phyloP scores from a whole-genome alignment of 768 basidiomycete genomes.

The Cystofilobasidium macerans region DNA sequence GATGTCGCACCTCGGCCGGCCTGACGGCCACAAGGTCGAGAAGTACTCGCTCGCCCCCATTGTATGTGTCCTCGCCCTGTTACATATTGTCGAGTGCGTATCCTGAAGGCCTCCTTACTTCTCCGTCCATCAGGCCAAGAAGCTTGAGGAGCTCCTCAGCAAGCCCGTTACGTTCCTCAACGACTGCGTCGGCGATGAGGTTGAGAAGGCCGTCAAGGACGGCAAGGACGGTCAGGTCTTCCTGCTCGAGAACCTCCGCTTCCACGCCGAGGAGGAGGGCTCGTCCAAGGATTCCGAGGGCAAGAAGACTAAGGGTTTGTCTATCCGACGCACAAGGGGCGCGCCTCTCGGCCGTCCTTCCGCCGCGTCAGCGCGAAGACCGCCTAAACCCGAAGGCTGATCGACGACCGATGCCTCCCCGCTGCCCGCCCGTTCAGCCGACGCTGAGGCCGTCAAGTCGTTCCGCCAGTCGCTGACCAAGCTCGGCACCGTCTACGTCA shows the following conservation, averaged over 20 bases:
- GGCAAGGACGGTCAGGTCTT: constrained; percentile 55
- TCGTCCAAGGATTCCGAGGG: constrained; percentile 86
- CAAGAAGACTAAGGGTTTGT: constrained; percentile 70
- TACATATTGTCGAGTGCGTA: neutral
- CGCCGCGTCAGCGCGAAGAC: too few species aligned
- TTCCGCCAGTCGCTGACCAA: constrained; percentile 81
- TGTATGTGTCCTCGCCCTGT: constrained; percentile 26
- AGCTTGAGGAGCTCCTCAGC: constrained; percentile 62
- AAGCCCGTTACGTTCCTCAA: constrained; percentile 66
- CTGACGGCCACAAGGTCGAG: constrained; percentile 75
- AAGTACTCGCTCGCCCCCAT: constrained; percentile 90
- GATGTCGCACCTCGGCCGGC: constrained; percentile 97
- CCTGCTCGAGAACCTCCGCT: constrained; percentile 93
- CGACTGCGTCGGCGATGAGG: constrained; percentile 76
- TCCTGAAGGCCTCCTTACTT: neutral
- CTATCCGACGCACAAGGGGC: too few species aligned
- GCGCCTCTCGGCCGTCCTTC: neutral
- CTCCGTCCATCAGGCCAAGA: constrained; percentile 42
- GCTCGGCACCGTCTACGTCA: constrained; percentile 92
- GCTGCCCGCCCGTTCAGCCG: constrained; percentile 41
- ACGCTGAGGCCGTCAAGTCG: constrained; percentile 60
- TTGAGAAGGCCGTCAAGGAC: constrained; percentile 63
- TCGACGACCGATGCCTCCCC: too few species aligned
- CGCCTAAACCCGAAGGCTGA: too few species aligned
- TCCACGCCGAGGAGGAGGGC: constrained; percentile 97